Evolutionary conservation across 1,284 basidiomycete species (phyloP).

Genomic region (Golubevia pallescens): DNA sequence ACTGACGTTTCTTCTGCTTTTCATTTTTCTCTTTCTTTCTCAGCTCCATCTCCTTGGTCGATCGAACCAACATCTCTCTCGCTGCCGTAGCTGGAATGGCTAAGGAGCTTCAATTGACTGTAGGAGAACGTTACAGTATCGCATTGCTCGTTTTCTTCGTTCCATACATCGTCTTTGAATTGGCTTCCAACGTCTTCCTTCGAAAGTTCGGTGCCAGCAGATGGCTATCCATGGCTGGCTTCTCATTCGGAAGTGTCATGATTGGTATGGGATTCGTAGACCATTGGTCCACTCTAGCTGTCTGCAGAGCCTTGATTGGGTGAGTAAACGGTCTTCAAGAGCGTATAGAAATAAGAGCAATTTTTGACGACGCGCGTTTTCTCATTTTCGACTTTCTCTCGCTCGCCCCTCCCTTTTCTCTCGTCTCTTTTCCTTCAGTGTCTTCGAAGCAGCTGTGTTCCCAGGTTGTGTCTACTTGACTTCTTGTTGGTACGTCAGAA

Average conservation of each 20-base stretch:
- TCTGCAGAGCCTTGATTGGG: neutral
- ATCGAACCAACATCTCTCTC: constrained; percentile 30
- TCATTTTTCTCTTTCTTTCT: constrained; percentile 2
- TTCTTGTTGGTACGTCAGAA: constrained; percentile 40
- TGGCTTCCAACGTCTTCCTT: constrained; percentile 46
- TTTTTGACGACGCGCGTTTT: neutral
- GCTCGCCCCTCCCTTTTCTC: constrained; percentile 29
- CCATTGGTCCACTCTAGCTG: neutral
- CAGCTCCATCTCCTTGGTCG: neutral
- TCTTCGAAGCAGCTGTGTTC: constrained; percentile 55
- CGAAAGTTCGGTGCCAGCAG: constrained; percentile 45
- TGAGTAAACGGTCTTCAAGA: too few relatives aligned
- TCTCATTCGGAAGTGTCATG: constrained; percentile 47
- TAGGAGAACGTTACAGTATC: constrained; percentile 35
- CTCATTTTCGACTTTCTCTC: neutral
- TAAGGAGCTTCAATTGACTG: constrained; percentile 29
- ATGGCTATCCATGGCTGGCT: constrained; percentile 34
- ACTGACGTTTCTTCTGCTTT: constrained; percentile 5
- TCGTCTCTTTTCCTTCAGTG: too few relatives aligned
- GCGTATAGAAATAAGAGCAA: neutral
- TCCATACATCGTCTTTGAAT: constrained; percentile 53
- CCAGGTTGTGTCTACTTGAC: constrained; percentile 45
- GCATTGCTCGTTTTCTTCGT: constrained; percentile 48
- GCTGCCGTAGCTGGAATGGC: constrained; percentile 45
- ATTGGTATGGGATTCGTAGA: constrained; percentile 28